Base-by-base conservation (phyloP, 176 grass and related monocot species). In the Thinopyrum elongatum region DNA sequence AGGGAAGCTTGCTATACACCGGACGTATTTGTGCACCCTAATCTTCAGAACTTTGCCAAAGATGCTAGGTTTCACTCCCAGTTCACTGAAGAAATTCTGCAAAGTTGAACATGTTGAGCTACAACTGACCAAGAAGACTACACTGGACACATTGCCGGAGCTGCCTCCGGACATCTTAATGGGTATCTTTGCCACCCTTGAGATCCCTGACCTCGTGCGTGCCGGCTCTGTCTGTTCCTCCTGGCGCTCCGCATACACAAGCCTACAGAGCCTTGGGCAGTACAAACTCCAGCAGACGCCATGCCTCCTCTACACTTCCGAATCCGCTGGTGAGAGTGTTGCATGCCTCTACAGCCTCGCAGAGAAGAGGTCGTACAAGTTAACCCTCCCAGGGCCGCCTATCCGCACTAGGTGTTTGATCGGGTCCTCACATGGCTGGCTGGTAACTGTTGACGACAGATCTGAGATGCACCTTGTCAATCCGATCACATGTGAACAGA, bases 231-330 rank as follows among this genome's bases (percentile, higher is more conserved):
- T 66, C 64, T 66, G 64, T 2, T n/a, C 64, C 64, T 66, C 64
- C 16, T 66, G 64, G 64, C 64, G 14, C 7, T 66, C 64, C 15
- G 64, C 67, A 8, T 70, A 38, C 22, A 22, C 67, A 34, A 70
- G 33, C 67, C 33, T 70, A 3, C 67, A 19, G 22, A 70, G 67
- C 67, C 67, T 70, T 3, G 67, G 67, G 67, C 67, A 70, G 67
- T 70, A n/a, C 22, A 70, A 70, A 3, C 67, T 31, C 29, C 6
- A 14, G 14, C 64, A 66, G 64, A 66, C 28, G 0, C 64, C 64
- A 0, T 78, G 76, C 53, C 76, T 78, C 76, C 21, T 78, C 53
- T 38, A 78, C 53, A 78, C 76, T n/a, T 78, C 76, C 14, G 21
- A 38, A 31, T 62, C 55, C n/a, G 13, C 77, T 0, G 57, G 58